phyloP scores from a whole-genome alignment of 2,329 filamentous ascomycete species.

The Cytospora piceicola region DNA sequence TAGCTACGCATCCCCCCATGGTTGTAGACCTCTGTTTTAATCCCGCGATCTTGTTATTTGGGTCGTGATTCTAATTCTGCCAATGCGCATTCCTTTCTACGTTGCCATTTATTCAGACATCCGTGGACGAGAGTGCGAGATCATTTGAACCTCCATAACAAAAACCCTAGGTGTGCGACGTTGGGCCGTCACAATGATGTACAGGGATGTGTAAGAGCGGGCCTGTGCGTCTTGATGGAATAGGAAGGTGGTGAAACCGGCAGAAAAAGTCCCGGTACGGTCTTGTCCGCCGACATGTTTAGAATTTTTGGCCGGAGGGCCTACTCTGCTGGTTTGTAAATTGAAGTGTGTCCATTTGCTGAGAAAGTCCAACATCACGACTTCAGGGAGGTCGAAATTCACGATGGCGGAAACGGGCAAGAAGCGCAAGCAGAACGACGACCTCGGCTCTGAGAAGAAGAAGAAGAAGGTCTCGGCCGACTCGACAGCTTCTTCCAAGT shows the following conservation, averaged over 20 bases:
- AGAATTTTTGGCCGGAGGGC: conserved; percentile 6
- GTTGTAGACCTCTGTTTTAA: background rate
- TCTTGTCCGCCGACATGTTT: conserved; percentile 13
- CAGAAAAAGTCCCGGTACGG: conserved; percentile 25
- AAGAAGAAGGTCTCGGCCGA: conserved; percentile 59
- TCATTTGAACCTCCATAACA: background rate
- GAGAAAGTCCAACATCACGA: conserved; percentile 1
- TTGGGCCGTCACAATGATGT: conserved; percentile 16
- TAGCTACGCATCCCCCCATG: background rate
- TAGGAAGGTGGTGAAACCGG: conserved; percentile 26
- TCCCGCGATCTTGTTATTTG: too few species aligned
- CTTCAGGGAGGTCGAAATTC: background rate
- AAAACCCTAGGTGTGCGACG: conserved; percentile 5
- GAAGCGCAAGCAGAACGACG: conserved; percentile 59
- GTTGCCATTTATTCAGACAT: background rate
- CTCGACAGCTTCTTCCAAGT: conserved; percentile 38
- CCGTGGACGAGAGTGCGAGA: background rate
- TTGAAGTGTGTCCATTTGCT: background rate
- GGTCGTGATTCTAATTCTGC: background rate
- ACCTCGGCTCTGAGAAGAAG: conserved; percentile 44
- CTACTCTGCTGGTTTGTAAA: background rate
- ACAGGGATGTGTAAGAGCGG: conserved; percentile 9
- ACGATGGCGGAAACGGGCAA: conserved; percentile 49
- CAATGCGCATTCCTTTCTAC: background rate
- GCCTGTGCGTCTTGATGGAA: background rate